These are phyloP conservation scores for Ogataea methylovora DNA, from an alignment of 805 yeast genomes.

Conservation along the genomic window DNA sequence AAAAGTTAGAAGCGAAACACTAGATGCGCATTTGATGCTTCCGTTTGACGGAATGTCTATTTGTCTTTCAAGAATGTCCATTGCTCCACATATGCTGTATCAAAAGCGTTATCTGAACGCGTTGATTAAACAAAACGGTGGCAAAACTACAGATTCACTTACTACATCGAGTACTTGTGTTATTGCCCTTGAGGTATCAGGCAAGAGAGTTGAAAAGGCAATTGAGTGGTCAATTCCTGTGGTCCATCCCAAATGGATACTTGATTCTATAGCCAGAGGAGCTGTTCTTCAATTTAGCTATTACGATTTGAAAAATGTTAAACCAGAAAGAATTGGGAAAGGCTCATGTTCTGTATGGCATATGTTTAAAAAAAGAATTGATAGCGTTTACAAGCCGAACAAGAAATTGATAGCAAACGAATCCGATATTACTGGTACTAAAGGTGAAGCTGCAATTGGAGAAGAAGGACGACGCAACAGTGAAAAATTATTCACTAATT, in stretches of 20 bases:
- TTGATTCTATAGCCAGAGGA: slow-evolving; percentile 36
- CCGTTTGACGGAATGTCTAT: slow-evolving; percentile 37
- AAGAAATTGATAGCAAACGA: no score
- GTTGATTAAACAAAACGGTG: slow-evolving; percentile 38
- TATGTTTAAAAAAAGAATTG: slow-evolving; percentile 2
- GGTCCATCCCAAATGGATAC: slow-evolving; percentile 44
- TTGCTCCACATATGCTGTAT: slow-evolving; percentile 12
- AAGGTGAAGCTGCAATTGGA: neutral
- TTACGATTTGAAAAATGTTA: slow-evolving; percentile 22
- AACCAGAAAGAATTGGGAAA: slow-evolving; percentile 13
- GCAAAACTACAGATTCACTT: slow-evolving; percentile 42
- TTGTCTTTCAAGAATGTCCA: slow-evolving; percentile 35
- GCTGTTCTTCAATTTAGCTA: slow-evolving; percentile 33
- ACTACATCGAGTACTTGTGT: slow-evolving; percentile 36
- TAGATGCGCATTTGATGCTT: slow-evolving; percentile 22
- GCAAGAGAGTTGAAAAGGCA: slow-evolving; percentile 46
- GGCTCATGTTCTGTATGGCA: slow-evolving; percentile 34
- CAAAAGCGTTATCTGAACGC: slow-evolving; percentile 25
- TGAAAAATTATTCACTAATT: slow-evolving; percentile 30
- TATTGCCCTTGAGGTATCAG: slow-evolving; percentile 42
- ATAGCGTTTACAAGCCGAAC: neutral
- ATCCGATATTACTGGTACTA: no score
- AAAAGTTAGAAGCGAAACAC: neutral
- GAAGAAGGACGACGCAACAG: neutral
- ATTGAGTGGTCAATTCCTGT: slow-evolving; percentile 44